These are phyloP conservation scores for Leishmania amazonensis DNA, from an alignment of 208 protist species.

Conservation along the genomic window DNA sequence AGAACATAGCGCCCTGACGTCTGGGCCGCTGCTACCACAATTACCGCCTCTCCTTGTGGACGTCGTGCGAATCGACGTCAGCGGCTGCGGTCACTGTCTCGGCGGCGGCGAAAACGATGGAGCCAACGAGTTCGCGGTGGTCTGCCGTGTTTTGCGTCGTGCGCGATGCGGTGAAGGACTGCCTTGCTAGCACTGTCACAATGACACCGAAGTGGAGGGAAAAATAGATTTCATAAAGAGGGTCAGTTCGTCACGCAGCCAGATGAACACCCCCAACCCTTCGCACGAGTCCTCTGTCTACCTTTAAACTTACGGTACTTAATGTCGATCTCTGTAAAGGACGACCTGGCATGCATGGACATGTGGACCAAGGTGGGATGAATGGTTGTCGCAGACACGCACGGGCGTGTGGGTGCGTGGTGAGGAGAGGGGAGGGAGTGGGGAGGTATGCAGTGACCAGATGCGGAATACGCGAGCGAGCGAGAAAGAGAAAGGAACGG, in stretches of 20 bases:
- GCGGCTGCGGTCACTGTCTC: not conserved
- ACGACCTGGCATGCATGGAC: not conserved
- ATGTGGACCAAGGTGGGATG: not conserved
- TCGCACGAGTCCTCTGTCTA: not conserved
- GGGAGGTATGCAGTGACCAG: not conserved
- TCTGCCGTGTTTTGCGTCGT: not conserved
- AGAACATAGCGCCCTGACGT: constrained; percentile 8
- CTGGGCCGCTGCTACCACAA: not conserved
- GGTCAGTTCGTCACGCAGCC: not conserved
- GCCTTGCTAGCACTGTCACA: not conserved
- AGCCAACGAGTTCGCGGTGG: not conserved
- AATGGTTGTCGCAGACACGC: not conserved
- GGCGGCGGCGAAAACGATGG: not conserved
- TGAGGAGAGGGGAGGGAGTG: not conserved
- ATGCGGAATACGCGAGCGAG: not conserved
- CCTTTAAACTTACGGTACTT: not conserved
- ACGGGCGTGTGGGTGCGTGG: not conserved
- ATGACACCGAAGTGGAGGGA: not conserved
- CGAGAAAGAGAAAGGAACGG: not conserved
- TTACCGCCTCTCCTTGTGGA: not conserved
- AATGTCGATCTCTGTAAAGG: not conserved
- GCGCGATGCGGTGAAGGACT: not conserved
- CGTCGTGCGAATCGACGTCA: not conserved
- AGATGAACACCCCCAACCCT: too few species aligned
- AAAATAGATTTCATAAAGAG: not conserved